These are phyloP conservation scores for Spiraea crenata DNA, from an alignment of 331 rosid species.

Conservation along the genomic window DNA sequence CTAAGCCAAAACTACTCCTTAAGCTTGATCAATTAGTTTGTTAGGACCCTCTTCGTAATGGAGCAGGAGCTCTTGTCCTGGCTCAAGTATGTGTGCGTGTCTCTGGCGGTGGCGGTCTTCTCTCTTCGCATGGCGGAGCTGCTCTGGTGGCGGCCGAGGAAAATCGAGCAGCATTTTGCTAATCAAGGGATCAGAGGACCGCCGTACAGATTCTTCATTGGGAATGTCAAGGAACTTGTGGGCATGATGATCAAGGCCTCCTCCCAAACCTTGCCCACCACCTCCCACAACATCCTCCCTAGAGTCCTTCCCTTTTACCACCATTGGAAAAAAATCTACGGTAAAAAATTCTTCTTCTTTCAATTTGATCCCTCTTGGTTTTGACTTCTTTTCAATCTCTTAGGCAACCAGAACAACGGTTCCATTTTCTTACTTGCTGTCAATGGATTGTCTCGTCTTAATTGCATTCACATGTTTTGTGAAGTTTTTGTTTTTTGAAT, in stretches of 20 bases:
- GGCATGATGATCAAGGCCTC: conserved; percentile 88
- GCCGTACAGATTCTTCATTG: conserved; percentile 93
- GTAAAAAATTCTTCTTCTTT: conserved; percentile 30
- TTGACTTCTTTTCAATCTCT: too few relatives aligned
- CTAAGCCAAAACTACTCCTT: too few relatives aligned
- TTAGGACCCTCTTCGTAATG: not conserved
- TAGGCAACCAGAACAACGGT: not conserved
- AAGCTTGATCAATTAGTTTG: too few relatives aligned
- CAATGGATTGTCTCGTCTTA: too few relatives aligned
- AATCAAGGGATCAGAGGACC: conserved; percentile 94
- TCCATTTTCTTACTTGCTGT: conserved; percentile 16
- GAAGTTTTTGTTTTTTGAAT: not conserved
- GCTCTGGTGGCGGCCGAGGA: conserved; percentile 93
- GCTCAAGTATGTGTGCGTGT: conserved; percentile 39
- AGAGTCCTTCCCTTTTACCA: conserved; percentile 94
- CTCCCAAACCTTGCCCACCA: conserved; percentile 76
- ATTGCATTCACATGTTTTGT: not conserved
- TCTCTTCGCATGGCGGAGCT: conserved; percentile 39
- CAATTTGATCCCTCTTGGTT: too few relatives aligned
- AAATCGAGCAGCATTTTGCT: conserved; percentile 66
- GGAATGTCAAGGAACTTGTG: conserved; percentile 73
- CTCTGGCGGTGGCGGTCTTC: conserved; percentile 27
- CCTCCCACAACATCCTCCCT: conserved; percentile 93
- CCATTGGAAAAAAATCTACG: conserved; percentile 94
- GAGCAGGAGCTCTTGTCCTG: conserved; percentile 39